A percentile compares a stretch with the other conserved stretches of the same genome.
phyloP scores from a whole-genome alignment of 176 grass and related monocot species.

The Zoysia pacifica region DNA sequence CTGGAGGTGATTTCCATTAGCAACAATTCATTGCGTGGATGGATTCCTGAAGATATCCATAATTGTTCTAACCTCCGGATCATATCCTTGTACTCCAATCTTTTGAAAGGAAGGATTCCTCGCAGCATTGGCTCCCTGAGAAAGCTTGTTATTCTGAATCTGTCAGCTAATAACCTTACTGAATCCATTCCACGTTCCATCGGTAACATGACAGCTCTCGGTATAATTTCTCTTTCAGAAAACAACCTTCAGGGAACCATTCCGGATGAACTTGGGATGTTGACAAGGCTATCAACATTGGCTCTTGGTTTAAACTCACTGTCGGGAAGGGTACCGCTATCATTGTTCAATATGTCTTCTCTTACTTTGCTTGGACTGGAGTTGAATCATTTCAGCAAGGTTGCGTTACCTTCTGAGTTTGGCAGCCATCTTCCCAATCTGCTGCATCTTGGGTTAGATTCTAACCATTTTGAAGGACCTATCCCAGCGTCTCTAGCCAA shows the following conservation, averaged over 20 bases:
- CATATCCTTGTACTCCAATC: neutral
- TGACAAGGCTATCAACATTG: neutral
- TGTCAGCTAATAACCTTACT: slow-evolving; percentile 6
- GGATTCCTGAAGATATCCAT: slow-evolving; percentile 10
- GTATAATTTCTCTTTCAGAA: neutral
- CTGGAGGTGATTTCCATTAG: slow-evolving; percentile 4
- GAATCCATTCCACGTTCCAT: slow-evolving; percentile 4
- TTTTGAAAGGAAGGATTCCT: neutral
- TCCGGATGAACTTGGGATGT: slow-evolving; percentile 3
- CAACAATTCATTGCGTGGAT: slow-evolving; percentile 23
- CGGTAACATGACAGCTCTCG: slow-evolving; percentile 9
- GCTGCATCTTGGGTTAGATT: slow-evolving; percentile 13
- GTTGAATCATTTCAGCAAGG: slow-evolving; percentile 4
- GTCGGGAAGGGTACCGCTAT: neutral
- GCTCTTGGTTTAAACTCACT: neutral
- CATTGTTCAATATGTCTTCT: slow-evolving; percentile 25
- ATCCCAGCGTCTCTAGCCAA: slow-evolving; percentile 33
- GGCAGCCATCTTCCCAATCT: slow-evolving; percentile 21
- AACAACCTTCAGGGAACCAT: slow-evolving; percentile 19
- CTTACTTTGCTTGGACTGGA: neutral
- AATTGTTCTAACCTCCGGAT: slow-evolving; percentile 19
- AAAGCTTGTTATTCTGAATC: neutral
- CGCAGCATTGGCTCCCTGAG: neutral
- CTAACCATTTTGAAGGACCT: slow-evolving; percentile 22
- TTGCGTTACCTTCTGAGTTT: slow-evolving; percentile 8